Evolutionary conservation across 805 yeast genomes (phyloP), one percentile per base, ranked within the genome.

Genomic region (Barnettozyma salicaria): DNA sequence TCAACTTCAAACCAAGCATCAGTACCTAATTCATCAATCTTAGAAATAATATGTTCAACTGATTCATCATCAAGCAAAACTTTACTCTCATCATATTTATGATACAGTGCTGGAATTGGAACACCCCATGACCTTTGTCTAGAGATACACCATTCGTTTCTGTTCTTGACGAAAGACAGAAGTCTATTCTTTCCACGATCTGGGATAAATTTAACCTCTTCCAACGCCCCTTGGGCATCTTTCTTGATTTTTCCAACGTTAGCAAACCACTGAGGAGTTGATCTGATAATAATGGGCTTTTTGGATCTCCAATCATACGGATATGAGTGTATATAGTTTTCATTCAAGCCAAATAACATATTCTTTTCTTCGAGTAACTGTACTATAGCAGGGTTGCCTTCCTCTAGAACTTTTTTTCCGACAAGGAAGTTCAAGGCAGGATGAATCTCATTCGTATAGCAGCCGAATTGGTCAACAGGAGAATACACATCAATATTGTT

Each of bases 231-330:
- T 3, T 76, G 52, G 0, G 97, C 88, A 8, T 61, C 48, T 1
- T 63, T 64, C 52, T 86, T 88, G 35, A 89, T 80, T 37, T 70
- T 70, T 20, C 79, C 83, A 23, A 92, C 83, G 55, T 89, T 84
- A 7, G 92, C 82, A 59, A 92, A 92, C 94, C 97, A 92, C 60
- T 92, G 99, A 1, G 96, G 92, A 1, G 98, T 92, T 0, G 97
- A 79, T 42, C 97, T 70, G 41, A 92, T 86, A 34, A 92, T 79
- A n/a, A 92, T 88, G 0, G 98, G 98, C 29, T 81, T 82, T 55
- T 89, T 89, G 2, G 95, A 85, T 49, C 98, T 74, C 98, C 98
- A 92, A 57, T 92, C 98, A 54, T 86, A 88, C 0, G 98, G 97
- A 50, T 90, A 90, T 3, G 90, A 85, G 60, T 92, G 99, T 9